These are phyloP conservation scores for Hypsizygus marmoreus DNA, from an alignment of 768 basidiomycete genomes.

Conservation along the genomic window DNA sequence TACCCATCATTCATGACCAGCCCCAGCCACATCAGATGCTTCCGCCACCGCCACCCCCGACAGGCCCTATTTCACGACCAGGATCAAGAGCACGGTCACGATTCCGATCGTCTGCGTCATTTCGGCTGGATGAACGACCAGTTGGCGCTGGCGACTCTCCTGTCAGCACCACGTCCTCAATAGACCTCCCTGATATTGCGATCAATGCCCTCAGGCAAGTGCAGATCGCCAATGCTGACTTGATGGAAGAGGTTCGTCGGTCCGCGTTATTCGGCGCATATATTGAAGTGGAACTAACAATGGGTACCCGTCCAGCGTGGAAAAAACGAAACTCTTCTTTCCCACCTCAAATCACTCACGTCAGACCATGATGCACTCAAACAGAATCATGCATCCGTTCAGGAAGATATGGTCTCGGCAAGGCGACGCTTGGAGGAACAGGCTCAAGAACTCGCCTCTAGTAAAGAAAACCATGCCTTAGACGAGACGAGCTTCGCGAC, in stretches of 20 bases:
- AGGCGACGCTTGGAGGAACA: not conserved
- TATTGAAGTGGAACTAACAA: not conserved
- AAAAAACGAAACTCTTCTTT: constrained; percentile 4
- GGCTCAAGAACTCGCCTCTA: not conserved
- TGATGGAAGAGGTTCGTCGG: constrained; percentile 14
- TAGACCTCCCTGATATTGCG: constrained; percentile 14
- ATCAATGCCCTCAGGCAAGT: constrained; percentile 16
- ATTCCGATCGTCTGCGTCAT: constrained; percentile 3
- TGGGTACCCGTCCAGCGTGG: constrained; percentile 6
- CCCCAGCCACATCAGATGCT: constrained; percentile 12
- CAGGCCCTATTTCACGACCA: constrained; percentile 14
- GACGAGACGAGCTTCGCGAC: not conserved
- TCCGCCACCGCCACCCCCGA: constrained; percentile 14
- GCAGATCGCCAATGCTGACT: constrained; percentile 12
- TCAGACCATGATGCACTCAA: constrained; percentile 13
- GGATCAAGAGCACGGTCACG: constrained; percentile 8
- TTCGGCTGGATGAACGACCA: not conserved
- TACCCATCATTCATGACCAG: not conserved
- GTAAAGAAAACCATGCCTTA: not conserved
- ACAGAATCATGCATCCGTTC: not conserved
- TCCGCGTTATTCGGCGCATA: not conserved
- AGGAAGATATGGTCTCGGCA: constrained; percentile 5
- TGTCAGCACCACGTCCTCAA: not conserved
- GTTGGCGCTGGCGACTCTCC: not conserved
- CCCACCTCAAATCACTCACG: constrained; percentile 12